phyloP scores from a whole-genome alignment of 768 basidiomycete genomes.

The Tylopilus felleus region DNA sequence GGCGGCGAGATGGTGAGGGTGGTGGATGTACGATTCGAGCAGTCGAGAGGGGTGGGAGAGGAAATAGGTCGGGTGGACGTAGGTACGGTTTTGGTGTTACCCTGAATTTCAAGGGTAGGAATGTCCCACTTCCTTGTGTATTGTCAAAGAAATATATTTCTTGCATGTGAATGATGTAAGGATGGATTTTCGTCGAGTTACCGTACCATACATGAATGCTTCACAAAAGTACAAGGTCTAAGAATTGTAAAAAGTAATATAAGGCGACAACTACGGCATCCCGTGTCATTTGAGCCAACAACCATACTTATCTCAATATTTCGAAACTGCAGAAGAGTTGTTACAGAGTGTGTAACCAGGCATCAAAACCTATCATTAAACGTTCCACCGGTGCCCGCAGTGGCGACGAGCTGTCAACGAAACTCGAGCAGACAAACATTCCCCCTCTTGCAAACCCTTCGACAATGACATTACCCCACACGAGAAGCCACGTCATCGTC shows the following conservation, averaged over 20 bases:
- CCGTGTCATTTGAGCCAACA: too few relatives aligned
- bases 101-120: too few relatives aligned
- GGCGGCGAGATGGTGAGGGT: slow-evolving; percentile 51
- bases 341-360: background rate
- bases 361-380: background rate
- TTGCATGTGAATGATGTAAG: too few relatives aligned
- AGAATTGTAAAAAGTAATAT: too few relatives aligned
- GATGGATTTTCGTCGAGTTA: too few relatives aligned
- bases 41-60: slow-evolving; percentile 15
- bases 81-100: background rate
- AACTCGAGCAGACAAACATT: background rate
- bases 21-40: slow-evolving; percentile 50
- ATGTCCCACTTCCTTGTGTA: too few relatives aligned
- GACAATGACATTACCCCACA: background rate
- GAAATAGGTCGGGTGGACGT: background rate
- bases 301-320: too few relatives aligned
- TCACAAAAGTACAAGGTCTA: too few relatives aligned
- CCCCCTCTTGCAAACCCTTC: background rate
- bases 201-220: too few relatives aligned
- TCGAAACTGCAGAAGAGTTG: background rate
- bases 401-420: background rate
- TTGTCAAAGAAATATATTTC: too few relatives aligned
- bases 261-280: too few relatives aligned
- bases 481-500: background rate
- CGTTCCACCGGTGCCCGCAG: background rate